Evolutionary conservation across 2,329 filamentous ascomycete genomes (phyloP).

Genomic region (Epichloe sibirici): DNA sequence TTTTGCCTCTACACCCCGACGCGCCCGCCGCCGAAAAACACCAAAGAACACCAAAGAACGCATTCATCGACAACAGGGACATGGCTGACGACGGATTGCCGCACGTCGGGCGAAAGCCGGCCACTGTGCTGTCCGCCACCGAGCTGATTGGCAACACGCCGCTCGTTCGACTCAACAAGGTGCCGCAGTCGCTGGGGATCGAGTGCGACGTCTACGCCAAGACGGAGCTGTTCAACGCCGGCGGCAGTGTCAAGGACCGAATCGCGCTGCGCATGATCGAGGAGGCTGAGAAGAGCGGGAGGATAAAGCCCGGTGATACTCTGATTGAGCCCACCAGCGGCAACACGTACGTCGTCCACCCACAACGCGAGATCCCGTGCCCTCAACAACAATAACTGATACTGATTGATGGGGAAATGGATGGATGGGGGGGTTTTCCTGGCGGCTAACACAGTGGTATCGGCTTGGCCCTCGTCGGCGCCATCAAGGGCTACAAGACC

Average conservation of each 20-base stretch:
- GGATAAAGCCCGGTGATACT: slow-evolving; percentile 94
- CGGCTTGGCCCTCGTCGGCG: slow-evolving; percentile 82
- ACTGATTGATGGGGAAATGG: too few species aligned
- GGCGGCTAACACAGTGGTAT: slow-evolving; percentile 48
- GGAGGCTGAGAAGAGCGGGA: slow-evolving; percentile 78
- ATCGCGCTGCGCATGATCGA: slow-evolving; percentile 97
- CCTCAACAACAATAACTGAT: background rate
- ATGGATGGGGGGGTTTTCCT: too few species aligned
- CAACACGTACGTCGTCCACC: slow-evolving; percentile 52
- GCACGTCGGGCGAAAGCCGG: slow-evolving; percentile 16
- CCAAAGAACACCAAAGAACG: background rate
- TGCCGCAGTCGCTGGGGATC: slow-evolving; percentile 83
- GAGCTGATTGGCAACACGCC: slow-evolving; percentile 93
- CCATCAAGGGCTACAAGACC: slow-evolving; percentile 94
- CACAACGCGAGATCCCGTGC: background rate
- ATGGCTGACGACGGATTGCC: slow-evolving; percentile 3
- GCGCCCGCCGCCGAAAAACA: background rate
- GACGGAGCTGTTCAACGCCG: slow-evolving; percentile 86
- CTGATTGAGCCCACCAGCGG: slow-evolving; percentile 96
- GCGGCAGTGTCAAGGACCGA: slow-evolving; percentile 86
- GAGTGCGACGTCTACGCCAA: slow-evolving; percentile 85
- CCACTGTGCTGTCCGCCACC: slow-evolving; percentile 49
- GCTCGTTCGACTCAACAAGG: slow-evolving; percentile 85
- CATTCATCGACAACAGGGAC: background rate
- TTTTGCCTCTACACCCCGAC: background rate